phyloP scores from a whole-genome alignment of 805 yeast genomes.

The Candida schatavii region DNA sequence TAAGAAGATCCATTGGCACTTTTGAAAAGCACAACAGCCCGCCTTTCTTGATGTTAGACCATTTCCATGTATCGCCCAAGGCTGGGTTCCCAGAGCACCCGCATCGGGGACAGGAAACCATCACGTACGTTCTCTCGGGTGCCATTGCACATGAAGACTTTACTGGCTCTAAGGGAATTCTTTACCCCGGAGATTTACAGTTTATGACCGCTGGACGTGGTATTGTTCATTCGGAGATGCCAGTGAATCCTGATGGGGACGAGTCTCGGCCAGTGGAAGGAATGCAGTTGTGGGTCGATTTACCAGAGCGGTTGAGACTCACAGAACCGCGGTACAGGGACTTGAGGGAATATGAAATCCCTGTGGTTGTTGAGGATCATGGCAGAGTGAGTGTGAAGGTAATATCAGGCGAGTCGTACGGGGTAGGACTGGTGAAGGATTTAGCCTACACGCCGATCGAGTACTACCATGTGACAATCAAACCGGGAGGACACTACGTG shows the following conservation, averaged over 20 bases:
- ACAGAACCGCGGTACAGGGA: conserved; percentile 19
- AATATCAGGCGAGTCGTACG: conserved; percentile 74
- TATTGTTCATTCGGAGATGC: conserved; percentile 43
- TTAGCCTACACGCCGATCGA: conserved; percentile 80
- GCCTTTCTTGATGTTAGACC: conserved; percentile 81
- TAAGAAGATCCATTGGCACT: conserved; percentile 77
- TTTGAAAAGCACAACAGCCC: conserved; percentile 66
- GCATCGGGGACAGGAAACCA: conserved; percentile 39
- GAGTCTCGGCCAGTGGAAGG: conserved; percentile 46
- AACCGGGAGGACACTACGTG: conserved; percentile 61
- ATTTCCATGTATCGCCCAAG: conserved; percentile 53
- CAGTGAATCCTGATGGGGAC: conserved; percentile 53
- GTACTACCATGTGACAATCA: conserved; percentile 62
- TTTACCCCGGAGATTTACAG: conserved; percentile 24
- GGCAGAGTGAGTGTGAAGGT: conserved; percentile 41
- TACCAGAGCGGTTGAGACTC: conserved; percentile 77
- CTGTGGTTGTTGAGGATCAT: conserved; percentile 35
- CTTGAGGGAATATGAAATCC: conserved; percentile 20
- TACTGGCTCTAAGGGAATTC: conserved; percentile 23
- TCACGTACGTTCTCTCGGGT: conserved; percentile 31
- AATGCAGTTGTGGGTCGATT: conserved; percentile 77
- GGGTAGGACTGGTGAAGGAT: conserved; percentile 67
- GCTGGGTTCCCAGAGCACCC: conserved; percentile 50
- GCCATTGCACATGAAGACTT: conserved; percentile 37
- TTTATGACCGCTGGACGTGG: conserved; percentile 26